Conservation (phyloP, 2,329 filamentous ascomycete genomes). For the Graphium sp. region DNA sequence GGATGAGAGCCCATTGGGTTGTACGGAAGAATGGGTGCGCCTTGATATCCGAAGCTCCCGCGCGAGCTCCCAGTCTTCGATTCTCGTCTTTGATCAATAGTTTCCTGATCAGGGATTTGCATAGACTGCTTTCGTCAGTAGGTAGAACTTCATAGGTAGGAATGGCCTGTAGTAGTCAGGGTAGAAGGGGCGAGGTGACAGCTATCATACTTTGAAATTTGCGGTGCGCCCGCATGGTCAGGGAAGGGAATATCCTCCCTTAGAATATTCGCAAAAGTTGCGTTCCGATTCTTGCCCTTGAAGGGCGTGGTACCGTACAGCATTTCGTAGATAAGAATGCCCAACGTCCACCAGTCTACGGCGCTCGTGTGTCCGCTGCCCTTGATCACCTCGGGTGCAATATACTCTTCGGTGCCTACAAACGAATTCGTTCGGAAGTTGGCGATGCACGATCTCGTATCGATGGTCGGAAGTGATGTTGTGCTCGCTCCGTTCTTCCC, state of each 20-base stretch:
- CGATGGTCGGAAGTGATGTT: constrained; percentile 83
- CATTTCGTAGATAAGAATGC: constrained; percentile 98
- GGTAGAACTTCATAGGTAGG: no score
- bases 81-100: constrained; percentile 96
- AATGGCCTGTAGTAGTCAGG: no score
- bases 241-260: constrained; percentile 93
- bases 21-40: constrained; percentile 88
- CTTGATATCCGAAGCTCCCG: constrained; percentile 94
- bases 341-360: constrained; percentile 98
- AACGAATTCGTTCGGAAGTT: constrained; percentile 98
- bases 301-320: constrained; percentile 95
- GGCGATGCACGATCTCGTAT: constrained; percentile 94
- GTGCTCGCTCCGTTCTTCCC: constrained; percentile 77
- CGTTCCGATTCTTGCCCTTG: constrained; percentile 97
- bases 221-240: constrained; percentile 67
- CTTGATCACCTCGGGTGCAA: constrained; percentile 96
- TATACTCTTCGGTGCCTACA: constrained; percentile 97
- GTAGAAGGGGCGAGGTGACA: background rate
- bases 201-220: constrained; percentile 71
- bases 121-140: no score
- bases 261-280: constrained; percentile 94
- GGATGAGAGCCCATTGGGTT: constrained; percentile 91
- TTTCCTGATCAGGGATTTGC: constrained; percentile 92
- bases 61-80: constrained; percentile 77
- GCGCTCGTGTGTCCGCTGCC: constrained; percentile 96